phyloP scores from a whole-genome alignment of 2,329 filamentous ascomycete species.

The Aureobasidium sp. region DNA sequence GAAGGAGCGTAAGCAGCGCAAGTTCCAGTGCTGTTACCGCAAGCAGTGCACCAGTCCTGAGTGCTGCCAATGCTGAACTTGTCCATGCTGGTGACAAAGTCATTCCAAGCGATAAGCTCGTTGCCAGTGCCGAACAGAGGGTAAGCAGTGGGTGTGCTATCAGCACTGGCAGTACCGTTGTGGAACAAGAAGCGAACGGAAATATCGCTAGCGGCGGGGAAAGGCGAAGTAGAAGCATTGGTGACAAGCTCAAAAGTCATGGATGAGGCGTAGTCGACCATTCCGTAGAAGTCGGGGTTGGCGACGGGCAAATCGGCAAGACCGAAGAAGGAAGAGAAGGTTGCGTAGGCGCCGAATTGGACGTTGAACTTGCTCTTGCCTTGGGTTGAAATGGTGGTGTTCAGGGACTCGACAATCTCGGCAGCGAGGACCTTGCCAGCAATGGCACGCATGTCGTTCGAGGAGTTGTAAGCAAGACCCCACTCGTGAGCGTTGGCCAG shows the following conservation, averaged over 20 bases:
- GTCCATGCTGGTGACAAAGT: slow-evolving; percentile 56
- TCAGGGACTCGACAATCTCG: slow-evolving; percentile 37
- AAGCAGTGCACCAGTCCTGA: slow-evolving; percentile 63
- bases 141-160: slow-evolving; percentile 42
- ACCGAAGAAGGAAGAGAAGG: slow-evolving; percentile 55
- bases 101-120: slow-evolving; percentile 53
- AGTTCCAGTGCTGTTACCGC: slow-evolving; percentile 61
- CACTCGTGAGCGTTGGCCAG: slow-evolving; percentile 76
- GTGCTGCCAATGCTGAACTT: slow-evolving; percentile 60
- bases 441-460: slow-evolving; percentile 38
- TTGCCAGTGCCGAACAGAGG: slow-evolving; percentile 52
- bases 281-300: slow-evolving; percentile 58
- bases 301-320: slow-evolving; percentile 44
- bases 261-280: slow-evolving; percentile 76
- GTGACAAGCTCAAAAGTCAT: slow-evolving; percentile 71
- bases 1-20: slow-evolving; percentile 47
- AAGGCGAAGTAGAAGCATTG: slow-evolving; percentile 33
- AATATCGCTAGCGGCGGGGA: slow-evolving; percentile 37
- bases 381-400: slow-evolving; percentile 31
- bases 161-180: slow-evolving; percentile 47
- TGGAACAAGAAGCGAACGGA: slow-evolving; percentile 55
- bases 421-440: slow-evolving; percentile 40
- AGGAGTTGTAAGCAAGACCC: slow-evolving; percentile 69
- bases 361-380: slow-evolving; percentile 38
- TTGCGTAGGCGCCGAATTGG: slow-evolving; percentile 55